Evolutionary conservation across 306 rosid genomes (phyloP).

Genomic region (Acacia acuminata): DNA sequence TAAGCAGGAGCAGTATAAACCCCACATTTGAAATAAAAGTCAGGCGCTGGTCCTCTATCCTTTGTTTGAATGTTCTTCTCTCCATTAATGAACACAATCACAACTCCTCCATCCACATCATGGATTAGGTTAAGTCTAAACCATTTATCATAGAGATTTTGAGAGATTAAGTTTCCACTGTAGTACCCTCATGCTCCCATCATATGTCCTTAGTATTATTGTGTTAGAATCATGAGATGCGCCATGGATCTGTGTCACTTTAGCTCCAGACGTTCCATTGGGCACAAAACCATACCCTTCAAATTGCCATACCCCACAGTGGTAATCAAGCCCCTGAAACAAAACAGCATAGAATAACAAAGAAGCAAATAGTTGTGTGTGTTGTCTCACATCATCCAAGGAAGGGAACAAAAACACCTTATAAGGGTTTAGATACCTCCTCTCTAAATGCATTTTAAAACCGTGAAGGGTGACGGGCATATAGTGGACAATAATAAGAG

Average conservation of each 20-base stretch:
- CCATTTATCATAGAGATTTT: slow-evolving; percentile 47
- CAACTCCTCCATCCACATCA: slow-evolving; percentile 39
- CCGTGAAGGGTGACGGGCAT: too few species aligned
- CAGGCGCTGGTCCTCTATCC: slow-evolving; percentile 36
- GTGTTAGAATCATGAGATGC: slow-evolving; percentile 39
- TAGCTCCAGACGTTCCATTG: slow-evolving; percentile 52
- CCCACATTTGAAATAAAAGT: slow-evolving; percentile 43
- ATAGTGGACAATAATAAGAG: too few species aligned
- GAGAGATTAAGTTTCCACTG: slow-evolving; percentile 28
- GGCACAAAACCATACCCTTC: slow-evolving; percentile 56
- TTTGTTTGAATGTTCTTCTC: slow-evolving; percentile 21
- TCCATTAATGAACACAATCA: slow-evolving; percentile 39
- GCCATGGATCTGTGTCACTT: slow-evolving; percentile 53
- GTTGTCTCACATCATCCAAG: too few species aligned
- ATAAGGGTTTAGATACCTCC: too few species aligned
- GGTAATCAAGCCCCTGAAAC: slow-evolving; percentile 43
- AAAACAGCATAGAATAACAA: neutral
- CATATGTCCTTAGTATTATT: slow-evolving; percentile 39
- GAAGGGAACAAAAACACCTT: too few species aligned
- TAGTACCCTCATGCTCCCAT: slow-evolving; percentile 51
- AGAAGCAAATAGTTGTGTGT: too few species aligned
- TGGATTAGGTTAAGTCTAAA: slow-evolving; percentile 48
- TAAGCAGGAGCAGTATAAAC: slow-evolving; percentile 38
- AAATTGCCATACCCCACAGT: slow-evolving; percentile 55
- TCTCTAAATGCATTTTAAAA: too few species aligned